Base-by-base conservation (phyloP, 331 rosid genomes). In the Malus hybrid region DNA sequence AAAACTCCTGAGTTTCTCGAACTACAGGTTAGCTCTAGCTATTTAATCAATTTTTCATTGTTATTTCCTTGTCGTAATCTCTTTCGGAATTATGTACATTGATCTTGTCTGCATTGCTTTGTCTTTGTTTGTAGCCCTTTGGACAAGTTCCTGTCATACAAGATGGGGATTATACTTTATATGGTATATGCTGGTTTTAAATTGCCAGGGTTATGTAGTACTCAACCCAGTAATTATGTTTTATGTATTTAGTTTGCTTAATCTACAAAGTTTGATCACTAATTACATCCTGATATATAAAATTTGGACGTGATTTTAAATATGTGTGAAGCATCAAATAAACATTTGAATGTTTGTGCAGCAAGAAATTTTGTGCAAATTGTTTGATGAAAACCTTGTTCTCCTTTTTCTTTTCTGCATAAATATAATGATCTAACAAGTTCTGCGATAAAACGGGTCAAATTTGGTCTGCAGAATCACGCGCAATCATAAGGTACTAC, bases 161-260 rank as follows among this genome's bases (percentile, higher is more conserved):
- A 79, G 90, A 86, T 79, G 86, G 86, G 62, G 88, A 86, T 6
- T 84, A 74, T 65, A 79, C 83, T 16, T 76, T 81, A 39, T 84
- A 34, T 63, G 88, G 88, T 84, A 71, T 66, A 6, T 34, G 39
- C 46, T 68, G 36, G 55, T 22, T 30, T 18, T 62, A 11, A 44
- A 26, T 44, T 58, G 20, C 61, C 24, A 56, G 24, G 26, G 26
- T 20, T 58, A 58, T 20, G 14, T 24, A 22, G 29, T 24, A 58
- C 11, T 7, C 16, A 58, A 13, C 30, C 64, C 30, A 11, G 64
- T 24, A 24, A 5, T 60, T 20, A 60, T 11, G 28, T 19, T 19
- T 1, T 58, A 10, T 58, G 2, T 34, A n/a, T 22, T 10, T n/a
- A 29, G 14, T 22, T 22, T 3, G 63, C 46, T 33, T 33, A 52